Base-by-base conservation (phyloP, 768 basidiomycete species). In the Crepidotus variabilis region DNA sequence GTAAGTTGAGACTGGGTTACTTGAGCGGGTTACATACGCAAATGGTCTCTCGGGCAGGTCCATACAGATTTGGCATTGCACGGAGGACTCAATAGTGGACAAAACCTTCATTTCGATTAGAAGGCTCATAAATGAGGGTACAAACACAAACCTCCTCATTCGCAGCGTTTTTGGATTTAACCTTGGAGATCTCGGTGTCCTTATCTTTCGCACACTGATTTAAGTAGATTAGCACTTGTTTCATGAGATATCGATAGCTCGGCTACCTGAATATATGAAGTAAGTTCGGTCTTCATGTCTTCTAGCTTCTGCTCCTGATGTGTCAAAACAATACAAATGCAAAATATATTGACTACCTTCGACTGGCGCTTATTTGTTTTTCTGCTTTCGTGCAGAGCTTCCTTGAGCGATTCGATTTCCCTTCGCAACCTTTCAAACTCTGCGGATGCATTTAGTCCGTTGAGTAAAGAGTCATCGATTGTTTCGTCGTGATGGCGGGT, bases 1-100 rank as follows among this genome's bases (percentile, higher is more conserved):
- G 9, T 34, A 33, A 11, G 21, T 35, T 32, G 50, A 32, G 20
- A 7, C 32, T 20, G 35, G 7, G 45, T 32, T 36, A 24, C 45
- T 8, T 28, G 50, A 10, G 28, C 8, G 6, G 6, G 33, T 33
- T 43, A 79, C 86, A 60, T 65, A 90, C 88, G 81, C 82, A 65
- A 79, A 86, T 22, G 89, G 89, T 58, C 81, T 81, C 39, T 76
- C 65, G 9, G 90, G 71, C 10, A 84, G 67, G 18, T 91, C 89
- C 75, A 89, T 85, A 64, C 89, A 91, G 46, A 91, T 89, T 63
- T 90, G 88, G 63, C 89, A 91, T 62, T 83, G 84, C 16, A 87
- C 67, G 32, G 80, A 79, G 22, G 69, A 65, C 69, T 90, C 87
- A 21, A 89, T 78, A 6, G 72, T 73, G 9, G 78, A 65, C 10